phyloP scores from a whole-genome alignment of 129 eudicot genomes.

The Lactuca sativa region DNA sequence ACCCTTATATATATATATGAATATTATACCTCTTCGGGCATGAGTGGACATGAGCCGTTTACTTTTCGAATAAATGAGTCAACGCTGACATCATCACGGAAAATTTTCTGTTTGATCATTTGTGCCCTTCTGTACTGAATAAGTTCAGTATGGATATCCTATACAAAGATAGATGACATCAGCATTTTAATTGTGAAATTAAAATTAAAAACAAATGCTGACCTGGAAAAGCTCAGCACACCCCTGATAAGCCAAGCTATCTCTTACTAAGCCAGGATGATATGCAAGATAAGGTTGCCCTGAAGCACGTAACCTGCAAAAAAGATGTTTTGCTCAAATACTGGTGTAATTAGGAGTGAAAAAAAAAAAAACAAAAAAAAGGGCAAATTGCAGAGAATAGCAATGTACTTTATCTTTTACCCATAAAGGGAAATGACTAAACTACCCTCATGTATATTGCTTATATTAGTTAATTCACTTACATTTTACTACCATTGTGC shows the following conservation, averaged over 20 bases:
- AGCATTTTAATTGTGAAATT: slow-evolving; percentile 4
- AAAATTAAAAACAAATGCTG: not conserved
- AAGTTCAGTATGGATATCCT: slow-evolving; percentile 93
- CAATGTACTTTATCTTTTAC: not conserved
- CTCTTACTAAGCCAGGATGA: slow-evolving; percentile 90
- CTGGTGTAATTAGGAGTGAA: not conserved
- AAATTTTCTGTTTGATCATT: slow-evolving; percentile 72
- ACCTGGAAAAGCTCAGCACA: slow-evolving; percentile 99
- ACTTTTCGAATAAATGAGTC: slow-evolving; percentile 63
- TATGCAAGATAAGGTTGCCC: slow-evolving; percentile 95
- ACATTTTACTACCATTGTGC: too few species aligned
- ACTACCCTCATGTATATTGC: too few species aligned
- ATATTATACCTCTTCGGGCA: slow-evolving; percentile 55
- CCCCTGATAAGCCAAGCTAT: slow-evolving; percentile 85
- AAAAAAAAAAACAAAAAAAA: too few species aligned
- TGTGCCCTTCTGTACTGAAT: slow-evolving; percentile 79
- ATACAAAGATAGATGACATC: slow-evolving; percentile 19
- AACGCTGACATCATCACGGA: slow-evolving; percentile 60
- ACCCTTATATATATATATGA: not conserved
- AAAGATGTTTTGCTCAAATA: slow-evolving; percentile 6
- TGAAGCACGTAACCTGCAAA: slow-evolving; percentile 75
- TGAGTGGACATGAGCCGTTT: slow-evolving; percentile 75
- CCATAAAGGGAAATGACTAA: too few species aligned
- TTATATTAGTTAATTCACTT: too few species aligned
- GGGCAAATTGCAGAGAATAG: too few species aligned